Conservation (phyloP, 495 filamentous ascomycete species). For the Apiosordaria backusii region DNA sequence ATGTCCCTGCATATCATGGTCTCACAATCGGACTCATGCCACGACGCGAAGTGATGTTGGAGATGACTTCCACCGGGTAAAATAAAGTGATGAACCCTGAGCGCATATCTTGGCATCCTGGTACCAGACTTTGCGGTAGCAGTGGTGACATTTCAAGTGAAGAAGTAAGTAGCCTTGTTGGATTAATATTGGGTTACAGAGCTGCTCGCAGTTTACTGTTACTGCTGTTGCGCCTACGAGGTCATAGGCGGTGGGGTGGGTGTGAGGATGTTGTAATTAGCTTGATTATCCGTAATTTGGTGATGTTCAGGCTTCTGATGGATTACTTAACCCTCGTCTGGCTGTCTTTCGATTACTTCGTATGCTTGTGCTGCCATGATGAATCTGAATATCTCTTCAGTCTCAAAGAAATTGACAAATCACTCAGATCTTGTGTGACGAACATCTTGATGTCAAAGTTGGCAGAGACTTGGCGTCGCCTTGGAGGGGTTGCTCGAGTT, state of each 20-base stretch:
- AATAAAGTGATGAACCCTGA: neutral
- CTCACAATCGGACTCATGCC: neutral
- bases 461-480: neutral
- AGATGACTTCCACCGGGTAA: neutral
- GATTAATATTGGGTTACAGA: conserved; percentile 21
- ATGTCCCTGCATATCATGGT: neutral
- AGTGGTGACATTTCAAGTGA: neutral
- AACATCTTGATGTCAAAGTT: neutral
- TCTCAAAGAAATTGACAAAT: too few relatives aligned
- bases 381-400: too few relatives aligned
- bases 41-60: neutral
- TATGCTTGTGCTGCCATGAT: too few relatives aligned
- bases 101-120: neutral
- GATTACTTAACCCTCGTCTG: too few relatives aligned
- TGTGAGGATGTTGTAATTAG: neutral
- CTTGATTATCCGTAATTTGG: too few relatives aligned
- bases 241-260: conserved; percentile 13
- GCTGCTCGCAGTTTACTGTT: conserved; percentile 25
- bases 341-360: too few relatives aligned
- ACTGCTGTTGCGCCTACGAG: conserved; percentile 29
- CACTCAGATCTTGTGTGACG: neutral
- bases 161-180: neutral
- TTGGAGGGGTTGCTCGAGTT: neutral
- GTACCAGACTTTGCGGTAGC: neutral
- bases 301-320: too few relatives aligned